phyloP scores from a whole-genome alignment of 179 eudicot genomes.

The Beta macrorhiza region DNA sequence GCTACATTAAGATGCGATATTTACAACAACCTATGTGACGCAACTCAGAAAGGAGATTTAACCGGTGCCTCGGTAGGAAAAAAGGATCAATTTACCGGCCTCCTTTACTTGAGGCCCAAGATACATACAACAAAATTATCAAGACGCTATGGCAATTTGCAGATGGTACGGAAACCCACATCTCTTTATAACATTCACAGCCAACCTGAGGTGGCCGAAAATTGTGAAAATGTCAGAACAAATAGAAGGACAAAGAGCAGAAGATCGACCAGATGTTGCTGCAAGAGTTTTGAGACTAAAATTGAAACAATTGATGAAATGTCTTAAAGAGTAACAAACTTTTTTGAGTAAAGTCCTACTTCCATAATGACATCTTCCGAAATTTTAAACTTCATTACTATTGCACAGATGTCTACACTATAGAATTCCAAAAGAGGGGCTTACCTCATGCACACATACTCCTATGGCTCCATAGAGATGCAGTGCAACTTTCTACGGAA shows the following conservation, averaged over 20 bases:
- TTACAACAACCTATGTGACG: slow-evolving; percentile 4
- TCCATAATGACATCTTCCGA: too few species aligned
- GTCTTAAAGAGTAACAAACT: neutral
- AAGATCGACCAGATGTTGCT: slow-evolving; percentile 4
- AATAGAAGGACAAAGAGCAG: neutral
- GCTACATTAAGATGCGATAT: neutral
- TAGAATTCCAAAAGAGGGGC: too few species aligned
- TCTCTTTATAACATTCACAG: slow-evolving; percentile 12
- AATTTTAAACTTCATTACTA: too few species aligned
- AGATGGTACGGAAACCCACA: neutral
- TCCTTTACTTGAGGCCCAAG: slow-evolving; percentile 18
- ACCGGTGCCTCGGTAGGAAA: neutral
- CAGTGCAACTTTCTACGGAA: too few species aligned
- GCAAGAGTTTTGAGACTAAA: slow-evolving; percentile 9
- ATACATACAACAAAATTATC: slow-evolving; percentile 24
- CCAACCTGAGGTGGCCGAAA: slow-evolving; percentile 23
- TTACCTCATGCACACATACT: too few species aligned
- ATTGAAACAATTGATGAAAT: neutral
- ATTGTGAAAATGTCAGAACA: neutral
- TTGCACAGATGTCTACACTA: too few species aligned
- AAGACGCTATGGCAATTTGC: slow-evolving; percentile 22
- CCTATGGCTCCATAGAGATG: too few species aligned
- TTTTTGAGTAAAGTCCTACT: neutral
- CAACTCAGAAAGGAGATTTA: neutral
- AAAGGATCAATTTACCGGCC: slow-evolving; percentile 1